Evolutionary conservation across 371 early-diverging fungal genomes (phyloP), one percentile per base, ranked within the genome.

Genomic region (Saksenaea vasiformis): DNA sequence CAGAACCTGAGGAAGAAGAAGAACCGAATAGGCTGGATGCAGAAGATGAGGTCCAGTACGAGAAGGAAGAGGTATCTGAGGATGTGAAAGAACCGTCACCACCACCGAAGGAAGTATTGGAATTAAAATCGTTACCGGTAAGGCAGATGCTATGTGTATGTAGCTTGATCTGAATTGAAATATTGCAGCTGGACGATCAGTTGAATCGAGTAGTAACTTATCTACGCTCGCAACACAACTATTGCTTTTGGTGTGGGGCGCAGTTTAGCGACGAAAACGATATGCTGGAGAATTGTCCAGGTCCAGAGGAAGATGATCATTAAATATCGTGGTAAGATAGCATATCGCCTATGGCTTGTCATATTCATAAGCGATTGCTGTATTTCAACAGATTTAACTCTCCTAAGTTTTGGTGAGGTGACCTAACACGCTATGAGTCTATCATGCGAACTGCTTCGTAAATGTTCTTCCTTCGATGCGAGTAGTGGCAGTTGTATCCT

Each of bases 161-260:
- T 31, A n/a, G 17, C 4, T 47, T 14, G 36, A 19, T 17, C 15
- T 44, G 36, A 15, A 55, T 15, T 55, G 9, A 60, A 36, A 2
- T 0, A 3, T 34, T 5, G 5, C 13, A 78, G 76, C 24, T 65
- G 19, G 65, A 68, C 1, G 73, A 76, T 38, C 78, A 86, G 55
- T 65, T 89, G 5, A 67, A 66, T 9, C 51, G 61, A 14, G 68
- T 89, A 0, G 79, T 74, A 1, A 22, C 54, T 0, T 87, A 88
- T 66, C 68, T 90, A 41, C 79, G 90, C 9, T 55, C 51, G 5
- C 63, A 78, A 13, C 74, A 89, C 66, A 36, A 22, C 19, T 90
- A 90, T 59, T 90, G 91, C 61, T 80, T 89, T 43, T 90, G 88
- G 87, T 90, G 91, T 66, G 77, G 84, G 34, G 79, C 74, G 1